These are phyloP conservation scores for Thinopyrum elongatum DNA, from an alignment of 176 grass and related monocot species.

Conservation along the genomic window DNA sequence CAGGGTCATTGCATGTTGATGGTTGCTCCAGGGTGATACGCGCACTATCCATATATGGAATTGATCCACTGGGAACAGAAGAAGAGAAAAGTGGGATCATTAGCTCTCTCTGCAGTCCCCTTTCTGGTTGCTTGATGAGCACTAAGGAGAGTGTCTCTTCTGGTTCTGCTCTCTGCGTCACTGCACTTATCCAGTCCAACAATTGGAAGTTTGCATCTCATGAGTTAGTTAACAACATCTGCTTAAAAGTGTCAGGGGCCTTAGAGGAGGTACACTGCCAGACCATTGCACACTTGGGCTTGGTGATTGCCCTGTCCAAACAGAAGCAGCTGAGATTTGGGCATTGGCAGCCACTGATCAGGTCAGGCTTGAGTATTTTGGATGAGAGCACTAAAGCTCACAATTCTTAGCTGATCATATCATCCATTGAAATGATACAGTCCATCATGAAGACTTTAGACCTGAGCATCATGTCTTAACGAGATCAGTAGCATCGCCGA, in stretches of 20 bases:
- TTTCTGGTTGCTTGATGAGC: constrained; percentile 62
- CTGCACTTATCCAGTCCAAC: constrained; percentile 50
- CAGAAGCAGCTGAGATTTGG: constrained; percentile 50
- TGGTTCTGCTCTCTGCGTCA: constrained; percentile 50
- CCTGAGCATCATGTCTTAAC: constrained; percentile 53
- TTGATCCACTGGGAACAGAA: constrained; percentile 45
- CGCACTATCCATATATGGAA: constrained; percentile 33
- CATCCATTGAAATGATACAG: constrained; percentile 63
- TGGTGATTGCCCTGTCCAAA: constrained; percentile 52
- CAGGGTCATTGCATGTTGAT: constrained; percentile 8
- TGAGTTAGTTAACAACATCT: constrained; percentile 59
- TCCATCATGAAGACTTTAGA: constrained; percentile 57
- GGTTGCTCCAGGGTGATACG: constrained; percentile 42
- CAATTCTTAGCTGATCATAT: constrained; percentile 24
- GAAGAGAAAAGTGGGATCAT: constrained; percentile 41
- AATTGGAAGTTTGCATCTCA: constrained; percentile 55
- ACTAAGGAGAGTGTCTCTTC: constrained; percentile 45
- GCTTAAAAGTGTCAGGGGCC: constrained; percentile 57
- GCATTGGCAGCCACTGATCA: constrained; percentile 59
- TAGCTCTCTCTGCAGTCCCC: constrained; percentile 40
- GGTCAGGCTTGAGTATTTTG: constrained; percentile 58
- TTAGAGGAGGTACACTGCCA: constrained; percentile 51
- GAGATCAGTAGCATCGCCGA: constrained; percentile 49
- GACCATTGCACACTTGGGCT: constrained; percentile 43
- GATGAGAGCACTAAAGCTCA: constrained; percentile 11